Evolutionary conservation across 1,284 basidiomycete genomes (phyloP), one percentile per base, ranked within the genome.

Genomic region (Blastosporella zonata): DNA sequence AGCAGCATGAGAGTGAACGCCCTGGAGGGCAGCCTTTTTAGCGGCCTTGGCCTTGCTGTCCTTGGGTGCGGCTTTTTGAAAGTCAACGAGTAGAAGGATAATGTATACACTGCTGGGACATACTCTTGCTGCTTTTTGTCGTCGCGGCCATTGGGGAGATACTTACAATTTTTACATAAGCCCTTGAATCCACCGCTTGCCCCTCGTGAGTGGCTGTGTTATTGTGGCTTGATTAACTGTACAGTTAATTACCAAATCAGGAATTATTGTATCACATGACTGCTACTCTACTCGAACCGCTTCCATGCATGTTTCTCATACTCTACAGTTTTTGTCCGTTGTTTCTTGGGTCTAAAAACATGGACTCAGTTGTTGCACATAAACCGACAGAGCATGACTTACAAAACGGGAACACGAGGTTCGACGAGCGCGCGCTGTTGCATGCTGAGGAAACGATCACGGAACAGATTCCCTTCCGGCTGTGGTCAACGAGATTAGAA

Each of bases 11-110:
- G 83, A 82, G 65, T 88, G 79, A 55, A 75, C 77, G 48, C 95
- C 96, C 73, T 93, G 93, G 56, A 97, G 82, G 54, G 89, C 94
- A 23, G 95, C 93, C 81, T 98, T 98, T 81, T 95, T 97, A 53
- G 95, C 95, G 47, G 87, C 78, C 78, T 93, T 91, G 64, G 94
- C 93, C 77, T 95, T 93, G 67, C 74, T 72, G 64, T 90, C 87
- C 66, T 75, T 78, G 3, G 70, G 56, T 40, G 65, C 55, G 33
- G 65, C 69, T 65, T 64, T 58, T 52, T 31, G 47, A 48, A n/a
- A 2, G 60, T 60, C 37, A 55, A 47, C 8, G 47, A 18, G 17
- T 5, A 21, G 15, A 3, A 42, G 23, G 9, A 13, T 3, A 39
- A 35, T 20, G 6, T 23, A 21, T 23, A 34, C 27, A 28, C 1